A percentile compares a stretch with the other conserved stretches of the same genome.
These are phyloP conservation scores for Saitozyma podzolica DNA, from an alignment of 768 basidiomycete genomes.

Conservation along the genomic window DNA sequence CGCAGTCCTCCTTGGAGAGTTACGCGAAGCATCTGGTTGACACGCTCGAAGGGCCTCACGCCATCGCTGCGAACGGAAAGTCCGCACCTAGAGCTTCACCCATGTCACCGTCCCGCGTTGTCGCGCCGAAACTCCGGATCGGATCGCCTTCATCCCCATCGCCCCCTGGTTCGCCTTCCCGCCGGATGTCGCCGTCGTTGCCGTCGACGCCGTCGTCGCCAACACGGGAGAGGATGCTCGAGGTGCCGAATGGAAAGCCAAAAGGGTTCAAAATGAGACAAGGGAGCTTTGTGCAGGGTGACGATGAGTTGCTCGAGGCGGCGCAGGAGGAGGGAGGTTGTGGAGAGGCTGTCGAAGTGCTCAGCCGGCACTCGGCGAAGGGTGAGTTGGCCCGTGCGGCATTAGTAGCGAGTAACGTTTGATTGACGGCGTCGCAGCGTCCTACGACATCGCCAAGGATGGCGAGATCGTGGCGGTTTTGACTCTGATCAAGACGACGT, in stretches of 20 bases:
- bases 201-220: not conserved
- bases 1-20: conserved; percentile 9
- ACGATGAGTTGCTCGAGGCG: conserved; percentile 33
- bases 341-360: conserved; percentile 83
- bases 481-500: conserved; percentile 88
- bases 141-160: too few relatives aligned
- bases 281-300: conserved; percentile 22
- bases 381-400: conserved; percentile 57
- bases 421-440: conserved; percentile 60
- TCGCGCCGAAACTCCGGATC: not conserved
- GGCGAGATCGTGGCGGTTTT: conserved; percentile 84
- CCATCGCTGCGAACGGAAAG: not conserved
- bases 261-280: conserved; percentile 14
- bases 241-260: not conserved
- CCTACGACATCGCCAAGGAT: conserved; percentile 94
- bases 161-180: too few relatives aligned
- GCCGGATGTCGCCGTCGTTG: not conserved
- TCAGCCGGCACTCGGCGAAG: conserved; percentile 86
- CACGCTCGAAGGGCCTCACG: not conserved
- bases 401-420: not conserved
- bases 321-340: conserved; percentile 42
- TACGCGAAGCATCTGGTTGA: conserved; percentile 26
- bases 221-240: not conserved
- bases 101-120: not conserved
- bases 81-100: not conserved